A percentile compares a stretch with the other conserved stretches of the same genome.
phyloP scores from a whole-genome alignment of 2,329 filamentous ascomycete species.

The Trichoderma atroviride region DNA sequence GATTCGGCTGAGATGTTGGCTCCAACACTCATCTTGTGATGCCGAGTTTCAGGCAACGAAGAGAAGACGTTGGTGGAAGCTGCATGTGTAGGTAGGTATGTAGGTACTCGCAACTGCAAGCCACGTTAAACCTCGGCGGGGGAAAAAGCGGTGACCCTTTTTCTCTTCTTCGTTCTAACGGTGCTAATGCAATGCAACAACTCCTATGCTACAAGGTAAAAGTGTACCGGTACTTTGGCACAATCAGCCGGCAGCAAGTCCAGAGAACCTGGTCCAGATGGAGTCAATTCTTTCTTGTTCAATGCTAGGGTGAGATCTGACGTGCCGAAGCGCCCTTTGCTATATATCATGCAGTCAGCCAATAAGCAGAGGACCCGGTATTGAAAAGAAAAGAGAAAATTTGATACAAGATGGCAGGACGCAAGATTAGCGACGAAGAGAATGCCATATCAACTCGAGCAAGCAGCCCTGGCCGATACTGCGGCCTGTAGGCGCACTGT shows the following conservation, averaged over 20 bases:
- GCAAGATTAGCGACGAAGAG: not conserved
- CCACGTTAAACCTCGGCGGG: not conserved
- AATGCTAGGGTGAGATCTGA: not conserved
- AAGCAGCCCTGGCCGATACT: not conserved
- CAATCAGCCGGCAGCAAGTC: not conserved
- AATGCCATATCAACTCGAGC: not conserved
- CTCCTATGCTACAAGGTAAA: not conserved
- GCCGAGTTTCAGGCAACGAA: not conserved
- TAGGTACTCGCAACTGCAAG: not conserved
- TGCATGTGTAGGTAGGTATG: not conserved
- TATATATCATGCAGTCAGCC: not conserved
- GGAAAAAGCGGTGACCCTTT: not conserved
- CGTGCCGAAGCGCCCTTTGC: not conserved
- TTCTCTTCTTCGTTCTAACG: not conserved
- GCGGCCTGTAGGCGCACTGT: not conserved
- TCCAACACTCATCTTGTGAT: not conserved
- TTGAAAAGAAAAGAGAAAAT: not conserved
- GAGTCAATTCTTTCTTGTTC: not conserved
- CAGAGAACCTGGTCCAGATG: not conserved
- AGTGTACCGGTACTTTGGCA: not conserved
- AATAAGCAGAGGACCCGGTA: not conserved
- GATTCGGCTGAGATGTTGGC: conserved; percentile 4
- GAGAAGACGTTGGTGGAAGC: not conserved
- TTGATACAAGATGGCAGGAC: not conserved
- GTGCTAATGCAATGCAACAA: conserved; percentile 9